These are phyloP conservation scores for Macrophomina pseudophaseolina DNA, from an alignment of 2,329 filamentous ascomycete genomes.

Conservation along the genomic window DNA sequence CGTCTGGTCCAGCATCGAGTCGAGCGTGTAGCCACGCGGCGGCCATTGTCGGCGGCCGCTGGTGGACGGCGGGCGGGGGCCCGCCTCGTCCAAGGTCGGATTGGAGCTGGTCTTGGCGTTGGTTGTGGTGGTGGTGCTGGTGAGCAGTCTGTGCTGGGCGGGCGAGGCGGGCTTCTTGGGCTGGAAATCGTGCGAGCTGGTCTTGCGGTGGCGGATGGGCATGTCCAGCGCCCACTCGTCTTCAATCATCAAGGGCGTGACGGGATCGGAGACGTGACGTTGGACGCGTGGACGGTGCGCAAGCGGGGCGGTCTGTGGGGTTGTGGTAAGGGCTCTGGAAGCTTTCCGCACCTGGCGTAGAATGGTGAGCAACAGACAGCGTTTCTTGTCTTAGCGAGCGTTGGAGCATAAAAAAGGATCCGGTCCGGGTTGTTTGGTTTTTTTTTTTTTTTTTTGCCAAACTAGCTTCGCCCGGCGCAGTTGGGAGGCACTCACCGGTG, in stretches of 20 bases:
- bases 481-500: conserved; percentile 14
- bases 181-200: conserved; percentile 11
- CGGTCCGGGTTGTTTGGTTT: background rate
- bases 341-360: conserved; percentile 16
- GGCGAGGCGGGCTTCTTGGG: conserved; percentile 7
- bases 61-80: conserved; percentile 13
- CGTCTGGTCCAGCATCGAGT: conserved; percentile 38
- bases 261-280: conserved; percentile 43
- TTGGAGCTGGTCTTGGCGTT: too few relatives aligned
- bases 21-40: conserved; percentile 42
- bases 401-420: background rate
- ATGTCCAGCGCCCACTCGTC: conserved; percentile 25
- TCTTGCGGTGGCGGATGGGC: conserved; percentile 21
- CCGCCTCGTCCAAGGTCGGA: conserved; percentile 40
- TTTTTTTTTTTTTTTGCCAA: background rate
- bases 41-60: conserved; percentile 43
- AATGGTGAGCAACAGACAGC: conserved; percentile 1
- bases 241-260: conserved; percentile 23
- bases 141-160: background rate
- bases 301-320: conserved; percentile 36
- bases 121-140: background rate
- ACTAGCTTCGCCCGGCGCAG: background rate
- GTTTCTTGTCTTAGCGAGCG: conserved; percentile 14
- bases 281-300: conserved; percentile 41
- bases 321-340: conserved; percentile 22